Conservation (phyloP, 345 rosid species). For the Turritis glabra region DNA sequence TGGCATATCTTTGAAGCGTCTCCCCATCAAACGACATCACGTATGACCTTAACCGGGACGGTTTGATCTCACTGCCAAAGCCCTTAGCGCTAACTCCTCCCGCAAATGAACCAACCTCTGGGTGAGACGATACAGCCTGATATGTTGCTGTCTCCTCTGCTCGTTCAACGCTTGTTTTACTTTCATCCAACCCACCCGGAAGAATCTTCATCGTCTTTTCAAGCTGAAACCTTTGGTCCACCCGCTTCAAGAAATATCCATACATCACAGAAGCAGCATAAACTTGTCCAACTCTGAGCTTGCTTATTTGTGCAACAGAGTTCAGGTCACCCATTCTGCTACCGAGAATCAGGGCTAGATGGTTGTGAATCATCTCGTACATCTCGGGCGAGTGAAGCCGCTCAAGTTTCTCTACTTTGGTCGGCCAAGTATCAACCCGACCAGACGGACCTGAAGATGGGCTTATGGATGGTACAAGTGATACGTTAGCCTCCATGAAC, state of each 20-base stretch:
- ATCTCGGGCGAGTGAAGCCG: conserved; percentile 87
- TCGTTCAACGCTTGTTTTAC: conserved; percentile 36
- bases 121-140: conserved; percentile 54
- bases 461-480: conserved; percentile 65
- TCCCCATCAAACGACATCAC: conserved; percentile 96
- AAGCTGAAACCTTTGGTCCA: conserved; percentile 94
- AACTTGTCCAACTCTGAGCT: conserved; percentile 94
- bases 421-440: conserved; percentile 66
- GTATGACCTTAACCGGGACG: conserved; percentile 70
- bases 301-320: conserved; percentile 75
- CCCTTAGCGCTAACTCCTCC: conserved; percentile 63
- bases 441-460: conserved; percentile 60
- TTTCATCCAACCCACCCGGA: conserved; percentile 48
- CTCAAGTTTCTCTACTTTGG: conserved; percentile 66
- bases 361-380: conserved; percentile 96
- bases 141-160: conserved; percentile 28
- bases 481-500: conserved; percentile 87
- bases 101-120: conserved; percentile 58
- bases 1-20: conserved; percentile 89
- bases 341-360: conserved; percentile 77
- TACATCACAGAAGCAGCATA: conserved; percentile 99
- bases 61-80: conserved; percentile 56
- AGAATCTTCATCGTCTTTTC: conserved; percentile 93
- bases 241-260: conserved; percentile 92
- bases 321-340: conserved; percentile 58